Evolutionary conservation across 345 rosid species (phyloP).

Genomic region (Rhodamnia rubescens): DNA sequence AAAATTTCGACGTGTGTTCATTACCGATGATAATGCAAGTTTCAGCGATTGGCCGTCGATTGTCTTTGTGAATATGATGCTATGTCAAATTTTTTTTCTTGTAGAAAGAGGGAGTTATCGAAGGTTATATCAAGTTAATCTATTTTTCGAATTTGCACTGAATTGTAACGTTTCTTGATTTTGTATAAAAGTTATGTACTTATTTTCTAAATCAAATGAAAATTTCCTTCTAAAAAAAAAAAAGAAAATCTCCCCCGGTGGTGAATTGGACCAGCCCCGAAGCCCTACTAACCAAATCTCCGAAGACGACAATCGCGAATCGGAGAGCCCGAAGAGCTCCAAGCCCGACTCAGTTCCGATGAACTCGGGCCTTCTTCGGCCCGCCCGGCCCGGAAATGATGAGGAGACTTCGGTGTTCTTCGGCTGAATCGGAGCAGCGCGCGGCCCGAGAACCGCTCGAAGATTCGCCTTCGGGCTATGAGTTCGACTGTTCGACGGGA

Average conservation of each 20-base stretch:
- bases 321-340: not conserved
- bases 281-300: not conserved
- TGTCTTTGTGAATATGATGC: too few species aligned
- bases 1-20: too few species aligned
- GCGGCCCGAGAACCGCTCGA: not conserved
- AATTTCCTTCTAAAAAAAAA: too few species aligned
- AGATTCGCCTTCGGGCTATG: not conserved
- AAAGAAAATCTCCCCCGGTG: accelerated
- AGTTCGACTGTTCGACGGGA: not conserved
- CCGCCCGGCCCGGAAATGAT: not conserved
- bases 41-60: too few species aligned
- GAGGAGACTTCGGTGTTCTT: not conserved
- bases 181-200: too few species aligned
- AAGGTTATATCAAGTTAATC: too few species aligned
- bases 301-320: not conserved
- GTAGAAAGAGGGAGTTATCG: too few species aligned
- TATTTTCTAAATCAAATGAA: too few species aligned
- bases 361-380: not conserved
- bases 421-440: not conserved
- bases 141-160: too few species aligned
- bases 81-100: too few species aligned
- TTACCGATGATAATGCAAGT: too few species aligned
- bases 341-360: not conserved
- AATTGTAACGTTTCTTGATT: too few species aligned
- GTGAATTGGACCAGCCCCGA: not conserved